A percentile compares a stretch with the other conserved stretches of the same genome.
Evolutionary conservation across 1,284 basidiomycete species (phyloP).

Genomic region (Boletus nobilissimus): DNA sequence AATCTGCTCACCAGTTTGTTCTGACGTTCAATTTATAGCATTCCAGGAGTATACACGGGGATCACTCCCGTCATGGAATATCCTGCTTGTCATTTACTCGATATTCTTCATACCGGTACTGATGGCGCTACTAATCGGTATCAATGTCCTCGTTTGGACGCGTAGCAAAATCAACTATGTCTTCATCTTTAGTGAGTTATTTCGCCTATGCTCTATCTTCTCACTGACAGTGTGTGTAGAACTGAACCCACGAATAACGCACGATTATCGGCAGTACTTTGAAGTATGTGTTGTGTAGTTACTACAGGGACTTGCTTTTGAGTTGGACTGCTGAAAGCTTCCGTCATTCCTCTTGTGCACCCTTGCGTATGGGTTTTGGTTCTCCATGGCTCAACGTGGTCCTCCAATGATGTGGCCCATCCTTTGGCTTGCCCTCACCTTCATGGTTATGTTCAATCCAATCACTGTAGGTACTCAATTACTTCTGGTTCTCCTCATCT

Average conservation of each 20-base stretch:
- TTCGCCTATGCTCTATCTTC: background rate
- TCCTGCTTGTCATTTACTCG: conserved; percentile 83
- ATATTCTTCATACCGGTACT: conserved; percentile 80
- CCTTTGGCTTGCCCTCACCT: conserved; percentile 80
- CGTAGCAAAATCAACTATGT: conserved; percentile 84
- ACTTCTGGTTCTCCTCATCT: background rate
- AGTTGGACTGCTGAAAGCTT: conserved; percentile 58
- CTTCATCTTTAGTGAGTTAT: conserved; percentile 85
- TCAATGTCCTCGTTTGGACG: conserved; percentile 86
- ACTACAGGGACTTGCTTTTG: background rate
- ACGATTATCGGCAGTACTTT: conserved; percentile 87
- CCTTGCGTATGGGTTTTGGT: conserved; percentile 85
- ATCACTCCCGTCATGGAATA: conserved; percentile 76
- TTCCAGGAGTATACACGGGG: conserved; percentile 66
- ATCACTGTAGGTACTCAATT: conserved; percentile 64
- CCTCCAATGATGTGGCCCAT: conserved; percentile 77
- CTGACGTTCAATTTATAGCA: conserved; percentile 52
- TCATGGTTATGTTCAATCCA: conserved; percentile 79
- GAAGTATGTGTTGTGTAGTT: conserved; percentile 60
- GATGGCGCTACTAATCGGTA: conserved; percentile 81
- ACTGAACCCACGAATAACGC: conserved; percentile 75
- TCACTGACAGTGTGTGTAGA: conserved; percentile 57
- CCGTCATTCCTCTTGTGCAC: conserved; percentile 82
- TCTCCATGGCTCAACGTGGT: conserved; percentile 79
- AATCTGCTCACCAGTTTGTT: background rate